phyloP scores from a whole-genome alignment of 106 monocot genomes.

The Phalaenopsis aphrodite region DNA sequence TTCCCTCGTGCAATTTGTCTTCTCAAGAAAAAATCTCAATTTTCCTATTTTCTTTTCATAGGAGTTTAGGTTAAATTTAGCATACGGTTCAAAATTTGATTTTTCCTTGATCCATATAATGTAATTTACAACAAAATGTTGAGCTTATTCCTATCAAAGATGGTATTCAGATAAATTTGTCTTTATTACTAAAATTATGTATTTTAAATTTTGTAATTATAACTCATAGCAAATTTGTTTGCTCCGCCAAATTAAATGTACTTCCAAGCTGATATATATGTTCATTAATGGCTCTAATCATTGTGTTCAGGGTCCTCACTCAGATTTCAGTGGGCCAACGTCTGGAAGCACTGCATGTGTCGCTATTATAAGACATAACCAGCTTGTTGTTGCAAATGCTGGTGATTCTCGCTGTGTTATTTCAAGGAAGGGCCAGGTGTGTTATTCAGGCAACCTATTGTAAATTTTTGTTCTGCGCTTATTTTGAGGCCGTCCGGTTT shows the following conservation, averaged over 20 bases:
- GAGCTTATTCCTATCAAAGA: neutral
- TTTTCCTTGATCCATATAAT: neutral
- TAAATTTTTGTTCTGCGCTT: neutral
- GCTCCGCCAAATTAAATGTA: neutral
- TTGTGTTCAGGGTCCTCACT: slow-evolving; percentile 70
- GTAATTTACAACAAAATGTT: neutral
- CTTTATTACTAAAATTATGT: neutral
- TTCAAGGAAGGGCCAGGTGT: slow-evolving; percentile 91
- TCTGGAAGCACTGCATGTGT: slow-evolving; percentile 96
- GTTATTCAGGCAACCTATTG: neutral
- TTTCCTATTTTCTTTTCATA: neutral
- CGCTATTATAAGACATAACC: slow-evolving; percentile 74
- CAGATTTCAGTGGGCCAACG: slow-evolving; percentile 87
- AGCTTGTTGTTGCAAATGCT: slow-evolving; percentile 90
- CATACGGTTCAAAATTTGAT: neutral
- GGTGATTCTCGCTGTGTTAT: slow-evolving; percentile 99
- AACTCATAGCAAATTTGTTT: neutral
- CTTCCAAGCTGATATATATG: neutral
- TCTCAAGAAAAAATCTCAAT: neutral
- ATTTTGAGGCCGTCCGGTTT: neutral
- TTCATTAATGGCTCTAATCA: slow-evolving; percentile 2
- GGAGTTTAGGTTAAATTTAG: neutral
- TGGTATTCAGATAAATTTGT: neutral
- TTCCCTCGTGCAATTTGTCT: neutral
- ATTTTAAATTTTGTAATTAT: neutral